Conservation (phyloP, 768 basidiomycete genomes). For the Harrya chromipes region DNA sequence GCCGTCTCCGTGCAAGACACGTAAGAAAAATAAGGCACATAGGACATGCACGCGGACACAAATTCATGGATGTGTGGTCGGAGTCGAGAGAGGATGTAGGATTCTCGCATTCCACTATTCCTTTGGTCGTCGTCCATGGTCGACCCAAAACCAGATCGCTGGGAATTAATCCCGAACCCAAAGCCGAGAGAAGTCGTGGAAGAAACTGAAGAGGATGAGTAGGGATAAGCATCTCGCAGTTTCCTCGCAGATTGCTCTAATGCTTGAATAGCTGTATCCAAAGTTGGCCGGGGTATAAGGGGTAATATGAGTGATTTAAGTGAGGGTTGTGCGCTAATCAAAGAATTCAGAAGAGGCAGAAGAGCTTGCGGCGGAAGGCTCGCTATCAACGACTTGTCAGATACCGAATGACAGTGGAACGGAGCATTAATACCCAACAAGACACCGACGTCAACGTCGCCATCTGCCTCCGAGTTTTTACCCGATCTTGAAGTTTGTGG, state of each 20-base stretch:
- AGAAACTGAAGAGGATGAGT: conserved; percentile 45
- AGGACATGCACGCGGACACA: conserved; percentile 72
- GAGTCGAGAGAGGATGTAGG: conserved; percentile 72
- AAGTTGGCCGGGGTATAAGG: conserved; percentile 80
- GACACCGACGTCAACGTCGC: conserved; percentile 68
- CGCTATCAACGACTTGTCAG: conserved; percentile 43
- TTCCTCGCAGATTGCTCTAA: conserved; percentile 66
- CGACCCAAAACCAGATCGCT: conserved; percentile 32
- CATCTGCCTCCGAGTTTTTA: conserved; percentile 39
- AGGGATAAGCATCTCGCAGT: conserved; percentile 80
- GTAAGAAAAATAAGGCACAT: conserved; percentile 83
- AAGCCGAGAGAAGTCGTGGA: conserved; percentile 35
- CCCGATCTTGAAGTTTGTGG: conserved; percentile 46
- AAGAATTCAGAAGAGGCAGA: conserved; percentile 66
- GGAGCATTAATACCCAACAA: conserved; percentile 58
- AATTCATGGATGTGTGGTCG: conserved; percentile 76
- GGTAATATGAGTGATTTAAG: conserved; percentile 70
- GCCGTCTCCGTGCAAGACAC: conserved; percentile 30
- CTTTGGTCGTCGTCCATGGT: conserved; percentile 29
- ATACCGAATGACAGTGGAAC: not conserved
- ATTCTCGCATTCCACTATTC: conserved; percentile 65
- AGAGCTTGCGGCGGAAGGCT: conserved; percentile 76
- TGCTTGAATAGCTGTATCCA: conserved; percentile 70
- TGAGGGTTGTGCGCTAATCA: conserved; percentile 64
- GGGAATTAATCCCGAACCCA: conserved; percentile 24